Conservation (phyloP, 306 rosid genomes). For the Pterocarpus santalinus region DNA sequence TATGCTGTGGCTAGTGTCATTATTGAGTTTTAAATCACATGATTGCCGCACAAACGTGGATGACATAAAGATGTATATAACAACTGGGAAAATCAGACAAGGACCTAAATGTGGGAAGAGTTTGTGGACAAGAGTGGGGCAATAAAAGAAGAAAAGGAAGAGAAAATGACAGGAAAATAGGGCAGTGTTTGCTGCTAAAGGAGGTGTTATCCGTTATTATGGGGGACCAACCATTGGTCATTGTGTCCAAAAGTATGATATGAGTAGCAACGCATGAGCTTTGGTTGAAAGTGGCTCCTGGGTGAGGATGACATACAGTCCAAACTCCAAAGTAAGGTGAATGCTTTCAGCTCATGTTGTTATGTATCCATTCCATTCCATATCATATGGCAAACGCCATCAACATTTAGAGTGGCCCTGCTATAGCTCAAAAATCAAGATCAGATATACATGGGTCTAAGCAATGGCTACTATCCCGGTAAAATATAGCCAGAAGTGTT, state of each 20-base stretch:
- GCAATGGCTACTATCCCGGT: too few relatives aligned
- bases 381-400: too few relatives aligned
- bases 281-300: constrained; percentile 1
- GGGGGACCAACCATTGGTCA: constrained; percentile 45
- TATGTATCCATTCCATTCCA: neutral
- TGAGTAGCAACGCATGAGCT: neutral
- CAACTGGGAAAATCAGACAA: constrained; percentile 38
- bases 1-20: constrained; percentile 47
- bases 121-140: constrained; percentile 50
- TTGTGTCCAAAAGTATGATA: constrained; percentile 32
- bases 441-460: too few relatives aligned
- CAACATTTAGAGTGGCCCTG: too few relatives aligned
- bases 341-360: neutral
- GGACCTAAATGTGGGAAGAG: constrained; percentile 15
- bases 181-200: neutral
- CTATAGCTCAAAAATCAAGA: too few relatives aligned
- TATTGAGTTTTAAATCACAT: constrained; percentile 46
- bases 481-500: too few relatives aligned
- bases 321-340: neutral
- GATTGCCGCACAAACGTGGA: constrained; percentile 52
- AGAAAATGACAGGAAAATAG: constrained; percentile 48
- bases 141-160: constrained; percentile 25
- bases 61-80: constrained; percentile 28
- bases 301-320: neutral
- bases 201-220: neutral